Conservation (phyloP, 2,329 filamentous ascomycete species). For the Botrytis fabae region DNA sequence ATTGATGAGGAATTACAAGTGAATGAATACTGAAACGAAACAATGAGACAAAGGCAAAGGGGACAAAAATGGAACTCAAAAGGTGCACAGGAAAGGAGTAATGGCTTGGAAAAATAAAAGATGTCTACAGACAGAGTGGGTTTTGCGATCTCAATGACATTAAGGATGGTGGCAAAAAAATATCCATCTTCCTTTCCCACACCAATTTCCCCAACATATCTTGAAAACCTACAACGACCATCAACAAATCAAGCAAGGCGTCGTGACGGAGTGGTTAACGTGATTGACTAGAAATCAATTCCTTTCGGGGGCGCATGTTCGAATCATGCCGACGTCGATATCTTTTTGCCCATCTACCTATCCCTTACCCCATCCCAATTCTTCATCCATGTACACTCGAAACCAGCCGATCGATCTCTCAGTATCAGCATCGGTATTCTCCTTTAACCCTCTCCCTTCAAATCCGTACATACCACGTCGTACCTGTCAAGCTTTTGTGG, state of each 20-base stretch:
- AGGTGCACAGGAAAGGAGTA: neutral
- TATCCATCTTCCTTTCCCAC: neutral
- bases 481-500: neutral
- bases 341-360: neutral
- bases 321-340: slow-evolving; percentile 9
- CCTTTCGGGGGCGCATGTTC: slow-evolving; percentile 15
- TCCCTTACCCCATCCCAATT: neutral
- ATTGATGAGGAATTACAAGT: neutral
- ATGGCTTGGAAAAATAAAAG: neutral
- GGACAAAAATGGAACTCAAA: neutral
- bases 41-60: neutral
- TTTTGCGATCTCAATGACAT: neutral
- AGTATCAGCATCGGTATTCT: neutral
- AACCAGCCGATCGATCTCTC: neutral
- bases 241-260: neutral
- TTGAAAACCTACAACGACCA: fast-evolving
- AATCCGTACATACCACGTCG: too few species aligned
- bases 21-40: too few species aligned
- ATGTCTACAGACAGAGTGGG: neutral
- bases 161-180: neutral
- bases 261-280: slow-evolving; percentile 5
- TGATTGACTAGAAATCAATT: slow-evolving; percentile 20
- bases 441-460: neutral
- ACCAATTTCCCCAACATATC: neutral
- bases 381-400: neutral